These are phyloP conservation scores for Inonotus hispidus DNA, from an alignment of 1,284 basidiomycete genomes.

Conservation along the genomic window DNA sequence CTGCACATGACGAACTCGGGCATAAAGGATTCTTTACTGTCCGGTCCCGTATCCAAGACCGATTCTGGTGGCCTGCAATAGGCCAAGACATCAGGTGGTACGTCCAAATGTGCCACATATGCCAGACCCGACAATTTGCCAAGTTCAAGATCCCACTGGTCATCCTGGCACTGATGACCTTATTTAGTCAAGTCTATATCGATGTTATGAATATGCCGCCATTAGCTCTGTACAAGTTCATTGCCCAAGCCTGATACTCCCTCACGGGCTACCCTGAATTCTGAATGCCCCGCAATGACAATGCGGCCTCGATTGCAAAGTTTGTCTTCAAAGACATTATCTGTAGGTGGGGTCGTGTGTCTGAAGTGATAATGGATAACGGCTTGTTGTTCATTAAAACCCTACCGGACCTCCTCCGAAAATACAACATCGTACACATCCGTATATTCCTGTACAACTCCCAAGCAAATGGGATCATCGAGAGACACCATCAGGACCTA, in stretches of 20 bases:
- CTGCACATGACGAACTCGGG: slow-evolving; percentile 25
- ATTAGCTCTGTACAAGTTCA: slow-evolving; percentile 25
- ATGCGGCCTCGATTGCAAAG: slow-evolving; percentile 18
- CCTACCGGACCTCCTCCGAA: slow-evolving; percentile 6
- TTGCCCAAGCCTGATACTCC: slow-evolving; percentile 24
- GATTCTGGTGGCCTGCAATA: slow-evolving; percentile 29
- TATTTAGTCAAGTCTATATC: slow-evolving; percentile 31
- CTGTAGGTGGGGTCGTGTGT: slow-evolving; percentile 26
- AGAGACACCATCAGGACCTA: slow-evolving; percentile 16
- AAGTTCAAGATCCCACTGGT: slow-evolving; percentile 30
- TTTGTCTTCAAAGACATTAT: slow-evolving; percentile 29
- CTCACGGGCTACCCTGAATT: slow-evolving; percentile 25
- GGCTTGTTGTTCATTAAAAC: slow-evolving; percentile 20
- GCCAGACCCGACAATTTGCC: slow-evolving; percentile 37
- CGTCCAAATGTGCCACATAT: slow-evolving; percentile 32
- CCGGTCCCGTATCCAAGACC: not conserved
- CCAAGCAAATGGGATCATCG: slow-evolving; percentile 18
- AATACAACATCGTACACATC: slow-evolving; percentile 19
- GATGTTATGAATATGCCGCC: slow-evolving; percentile 29
- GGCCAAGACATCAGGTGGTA: slow-evolving; percentile 29
- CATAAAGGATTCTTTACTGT: slow-evolving; percentile 26
- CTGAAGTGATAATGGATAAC: slow-evolving; percentile 31
- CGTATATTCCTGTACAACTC: slow-evolving; percentile 21
- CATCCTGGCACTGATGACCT: slow-evolving; percentile 25
- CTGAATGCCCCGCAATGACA: slow-evolving; percentile 20